phyloP scores from a whole-genome alignment of 1,284 basidiomycete species.

The Trametes hirsuta region DNA sequence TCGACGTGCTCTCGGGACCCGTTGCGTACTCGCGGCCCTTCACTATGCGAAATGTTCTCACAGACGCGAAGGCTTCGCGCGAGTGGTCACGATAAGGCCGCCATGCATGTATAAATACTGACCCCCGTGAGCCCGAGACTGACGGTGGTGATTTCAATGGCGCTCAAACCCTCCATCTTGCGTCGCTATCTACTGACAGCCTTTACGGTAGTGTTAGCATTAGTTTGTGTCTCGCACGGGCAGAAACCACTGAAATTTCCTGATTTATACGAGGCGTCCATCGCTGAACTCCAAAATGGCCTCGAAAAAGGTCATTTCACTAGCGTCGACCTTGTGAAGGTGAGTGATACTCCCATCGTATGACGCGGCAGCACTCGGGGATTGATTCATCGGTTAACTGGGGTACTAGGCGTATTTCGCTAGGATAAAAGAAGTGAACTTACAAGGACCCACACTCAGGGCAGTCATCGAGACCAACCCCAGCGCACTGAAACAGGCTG shows the following conservation, averaged over 20 bases:
- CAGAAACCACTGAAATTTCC: conserved; percentile 38
- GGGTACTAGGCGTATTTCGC: conserved; percentile 63
- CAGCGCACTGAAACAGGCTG: conserved; percentile 57
- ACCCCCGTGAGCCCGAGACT: neutral
- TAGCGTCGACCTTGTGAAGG: conserved; percentile 69
- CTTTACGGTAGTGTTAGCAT: neutral
- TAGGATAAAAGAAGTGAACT: conserved; percentile 72
- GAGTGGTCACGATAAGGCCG: neutral
- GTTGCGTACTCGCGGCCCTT: neutral
- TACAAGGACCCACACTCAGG: conserved; percentile 59
- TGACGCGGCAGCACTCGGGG: no score
- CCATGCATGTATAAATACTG: neutral
- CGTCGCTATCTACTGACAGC: neutral
- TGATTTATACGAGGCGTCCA: conserved; percentile 66
- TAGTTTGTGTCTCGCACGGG: neutral
- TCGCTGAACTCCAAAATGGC: conserved; percentile 54
- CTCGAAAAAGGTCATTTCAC: conserved; percentile 53
- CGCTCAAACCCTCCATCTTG: neutral
- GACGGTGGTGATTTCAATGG: neutral
- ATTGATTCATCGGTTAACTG: no score
- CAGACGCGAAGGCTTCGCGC: neutral
- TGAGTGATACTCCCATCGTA: conserved; percentile 23
- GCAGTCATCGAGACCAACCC: conserved; percentile 70
- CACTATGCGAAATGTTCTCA: neutral
- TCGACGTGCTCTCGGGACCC: neutral